Evolutionary conservation across 257 asterid genomes (phyloP).

Genomic region (Euphrasia confusa): DNA sequence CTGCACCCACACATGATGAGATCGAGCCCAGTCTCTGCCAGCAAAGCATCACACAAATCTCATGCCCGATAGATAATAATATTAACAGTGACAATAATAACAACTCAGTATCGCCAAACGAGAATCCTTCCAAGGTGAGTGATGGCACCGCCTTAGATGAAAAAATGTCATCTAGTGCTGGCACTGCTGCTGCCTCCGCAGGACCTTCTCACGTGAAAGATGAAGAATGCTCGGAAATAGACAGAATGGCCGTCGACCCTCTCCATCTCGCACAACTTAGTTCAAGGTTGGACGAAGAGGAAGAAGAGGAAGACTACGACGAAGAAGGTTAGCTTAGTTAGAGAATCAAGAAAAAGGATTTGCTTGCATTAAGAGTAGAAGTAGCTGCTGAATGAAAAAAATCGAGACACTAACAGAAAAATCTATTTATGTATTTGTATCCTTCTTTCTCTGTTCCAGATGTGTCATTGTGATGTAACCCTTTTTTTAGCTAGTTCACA

Average conservation of each 20-base stretch:
- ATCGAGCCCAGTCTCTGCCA: conserved; percentile 12
- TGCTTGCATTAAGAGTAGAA: no score
- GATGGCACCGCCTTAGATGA: conserved; percentile 16
- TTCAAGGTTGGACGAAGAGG: conserved; percentile 62
- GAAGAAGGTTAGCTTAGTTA: conserved; percentile 45
- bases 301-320: conserved; percentile 80
- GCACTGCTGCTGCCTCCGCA: conserved; percentile 2
- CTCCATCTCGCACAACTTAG: conserved; percentile 54
- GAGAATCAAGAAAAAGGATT: no score
- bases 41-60: conserved; percentile 31
- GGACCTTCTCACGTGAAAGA: conserved; percentile 33
- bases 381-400: no score
- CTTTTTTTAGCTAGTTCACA: no score
- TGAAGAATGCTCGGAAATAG: conserved; percentile 55
- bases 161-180: conserved; percentile 12
- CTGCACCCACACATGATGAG: conserved; percentile 2
- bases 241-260: conserved; percentile 71
- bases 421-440: no score
- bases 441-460: no score
- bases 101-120: conserved; percentile 35
- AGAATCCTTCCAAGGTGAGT: conserved; percentile 14
- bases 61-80: conserved; percentile 29
- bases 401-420: no score
- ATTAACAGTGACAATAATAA: conserved; percentile 18
- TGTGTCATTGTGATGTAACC: no score